Base-by-base conservation (phyloP, 805 yeast species). In the Myxozyma sirexii region DNA sequence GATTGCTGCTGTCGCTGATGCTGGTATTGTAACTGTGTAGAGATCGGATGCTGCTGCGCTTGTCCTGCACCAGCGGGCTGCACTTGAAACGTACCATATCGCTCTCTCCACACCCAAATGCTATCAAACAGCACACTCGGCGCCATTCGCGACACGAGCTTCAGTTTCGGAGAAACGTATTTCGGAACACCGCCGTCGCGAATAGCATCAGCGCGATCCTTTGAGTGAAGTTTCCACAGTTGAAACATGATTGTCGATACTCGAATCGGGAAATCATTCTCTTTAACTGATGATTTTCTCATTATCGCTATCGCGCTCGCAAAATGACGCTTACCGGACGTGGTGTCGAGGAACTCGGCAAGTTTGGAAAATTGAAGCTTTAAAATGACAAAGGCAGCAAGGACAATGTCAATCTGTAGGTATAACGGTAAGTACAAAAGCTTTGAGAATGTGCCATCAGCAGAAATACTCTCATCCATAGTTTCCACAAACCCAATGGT, bases 111-210 rank as follows among this genome's bases (percentile, higher is more conserved):
- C 2, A 89, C 80, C 84, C 92, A 88, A 51, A 93, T 76, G 68
- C 93, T 86, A 74, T 94, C 99, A 73, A 93, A 94, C 68, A 93
- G 90, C 1, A 92, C 90, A 59, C 94, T 86, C 0, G 96, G 97
- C 7, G 96, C 83, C 96, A 90, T 87, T 67, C 99, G 81, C 4
- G 96, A 86, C 51, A 88, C 79, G 15, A 92, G 81, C 17, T 52
- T 63, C 24, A 72, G 66, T 7, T 44, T 49, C 7, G 71, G 70
- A 8, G 68, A 57, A 6, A 61, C 54, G 21, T 58, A 62, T n/a
- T 64, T 58, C 13, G 66, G 59, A 26, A 38, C 24, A 2, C 54
- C 38, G 5, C 59, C 62, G n/a, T 45, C 62, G 13, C 60, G 45
- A 12, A 50, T 27, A 8, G 65, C 48, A 15, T 62, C 65, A 8